phyloP scores from a whole-genome alignment of 352 stramenopile genomes.

The Phytophthora pini region DNA sequence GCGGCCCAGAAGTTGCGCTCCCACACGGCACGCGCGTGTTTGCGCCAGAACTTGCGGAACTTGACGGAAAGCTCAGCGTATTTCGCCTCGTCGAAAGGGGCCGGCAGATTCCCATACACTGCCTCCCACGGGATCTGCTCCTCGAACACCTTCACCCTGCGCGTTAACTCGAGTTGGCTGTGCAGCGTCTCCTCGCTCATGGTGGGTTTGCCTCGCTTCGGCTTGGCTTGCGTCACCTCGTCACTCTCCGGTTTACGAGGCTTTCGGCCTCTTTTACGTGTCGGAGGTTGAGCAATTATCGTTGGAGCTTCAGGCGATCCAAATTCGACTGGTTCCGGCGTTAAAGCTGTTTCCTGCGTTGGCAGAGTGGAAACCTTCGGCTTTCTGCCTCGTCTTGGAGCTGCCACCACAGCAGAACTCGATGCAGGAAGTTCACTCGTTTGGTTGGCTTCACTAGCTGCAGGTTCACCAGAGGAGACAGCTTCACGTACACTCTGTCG shows the following conservation, averaged over 20 bases:
- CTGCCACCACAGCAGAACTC: background rate
- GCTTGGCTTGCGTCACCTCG: slow-evolving; percentile 7
- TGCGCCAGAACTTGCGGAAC: slow-evolving; percentile 48
- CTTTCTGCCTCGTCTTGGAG: background rate
- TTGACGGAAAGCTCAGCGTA: slow-evolving; percentile 28
- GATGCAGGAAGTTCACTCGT: background rate
- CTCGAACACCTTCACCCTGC: slow-evolving; percentile 35
- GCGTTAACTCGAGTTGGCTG: slow-evolving; percentile 25
- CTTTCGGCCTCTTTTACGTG: slow-evolving; percentile 10
- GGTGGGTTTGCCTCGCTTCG: slow-evolving; percentile 24
- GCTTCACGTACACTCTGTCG: no score
- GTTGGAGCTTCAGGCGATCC: background rate
- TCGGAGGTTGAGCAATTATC: background rate
- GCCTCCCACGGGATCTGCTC: slow-evolving; percentile 42
- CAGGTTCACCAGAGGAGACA: background rate
- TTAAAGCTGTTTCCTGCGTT: background rate
- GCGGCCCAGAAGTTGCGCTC: slow-evolving; percentile 64
- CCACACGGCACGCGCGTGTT: slow-evolving; percentile 48
- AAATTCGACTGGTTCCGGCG: background rate
- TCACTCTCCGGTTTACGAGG: background rate
- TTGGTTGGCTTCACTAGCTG: background rate
- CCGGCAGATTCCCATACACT: slow-evolving; percentile 38
- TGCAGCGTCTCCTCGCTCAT: slow-evolving; percentile 24
- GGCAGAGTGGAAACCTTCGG: background rate
- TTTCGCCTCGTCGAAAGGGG: slow-evolving; percentile 45